phyloP scores from a whole-genome alignment of 2,329 filamentous ascomycete genomes.

The Diplodia mutila region DNA sequence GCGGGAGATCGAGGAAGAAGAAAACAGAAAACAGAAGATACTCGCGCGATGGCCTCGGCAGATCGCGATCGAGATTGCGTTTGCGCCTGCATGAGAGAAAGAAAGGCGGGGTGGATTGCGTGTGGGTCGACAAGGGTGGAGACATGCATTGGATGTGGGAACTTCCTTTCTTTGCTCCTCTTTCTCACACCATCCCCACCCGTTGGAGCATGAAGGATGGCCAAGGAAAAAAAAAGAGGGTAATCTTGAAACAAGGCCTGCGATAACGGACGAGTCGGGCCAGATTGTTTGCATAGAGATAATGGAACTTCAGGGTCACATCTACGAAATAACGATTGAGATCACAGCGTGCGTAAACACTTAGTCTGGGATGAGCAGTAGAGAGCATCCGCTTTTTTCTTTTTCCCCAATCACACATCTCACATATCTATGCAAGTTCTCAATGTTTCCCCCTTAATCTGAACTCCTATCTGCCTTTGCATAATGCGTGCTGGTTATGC shows the following conservation, averaged over 20 bases:
- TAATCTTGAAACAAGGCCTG: background rate
- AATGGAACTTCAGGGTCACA: background rate
- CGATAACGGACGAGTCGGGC: background rate
- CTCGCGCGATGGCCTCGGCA: background rate
- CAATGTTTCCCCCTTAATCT: background rate
- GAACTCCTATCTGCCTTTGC: background rate
- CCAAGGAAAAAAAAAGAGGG: background rate
- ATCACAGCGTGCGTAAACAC: background rate
- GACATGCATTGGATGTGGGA: background rate
- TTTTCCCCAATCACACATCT: background rate
- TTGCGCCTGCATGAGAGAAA: background rate
- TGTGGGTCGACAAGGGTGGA: background rate
- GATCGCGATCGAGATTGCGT: background rate
- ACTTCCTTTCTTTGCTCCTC: background rate
- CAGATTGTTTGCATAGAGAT: background rate
- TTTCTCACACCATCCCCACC: background rate
- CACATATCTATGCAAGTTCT: background rate
- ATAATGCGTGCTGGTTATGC: background rate
- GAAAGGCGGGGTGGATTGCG: background rate
- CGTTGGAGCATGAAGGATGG: background rate
- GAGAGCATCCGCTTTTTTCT: background rate
- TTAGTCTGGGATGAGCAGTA: background rate
- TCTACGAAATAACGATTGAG: background rate
- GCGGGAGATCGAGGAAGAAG: constrained; percentile 15
- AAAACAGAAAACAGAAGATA: background rate